Evolutionary conservation across 306 rosid genomes (phyloP), one percentile per base, ranked within the genome.

Genomic region (Oxytropis ochrocephala): DNA sequence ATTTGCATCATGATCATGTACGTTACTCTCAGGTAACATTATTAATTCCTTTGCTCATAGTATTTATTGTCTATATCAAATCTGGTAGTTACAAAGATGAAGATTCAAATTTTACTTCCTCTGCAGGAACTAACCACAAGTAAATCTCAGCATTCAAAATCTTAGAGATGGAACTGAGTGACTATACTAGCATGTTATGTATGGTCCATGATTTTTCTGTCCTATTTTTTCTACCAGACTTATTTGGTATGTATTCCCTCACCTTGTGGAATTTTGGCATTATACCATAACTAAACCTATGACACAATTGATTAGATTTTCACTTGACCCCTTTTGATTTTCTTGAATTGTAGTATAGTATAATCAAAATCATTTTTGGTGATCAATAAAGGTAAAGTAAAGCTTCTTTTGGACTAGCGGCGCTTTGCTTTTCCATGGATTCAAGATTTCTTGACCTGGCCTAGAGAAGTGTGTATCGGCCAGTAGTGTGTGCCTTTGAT

Each of bases 21-120:
- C 92, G 91, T 8, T 94, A 83, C 80, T 94, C 97, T 18, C 89
- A 94, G 99, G 99, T 94, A 83, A 77, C 68, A 76, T 81, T 73
- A 6, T 36, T 11, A 54, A 49, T 75, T 36, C 52, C 59, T 19
- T 48, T 38, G 6, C 16, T n/a, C 29, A 29, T 67, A 48, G 27
- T 12, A 19, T 33, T 21, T 12, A 19, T 52, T 41, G 5, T 47
- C 35, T 69, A 42, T n/a, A 67, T 65, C 49, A 41, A 72, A 17
- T 63, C 12, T 59, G 39, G 43, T 41, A 46, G 27, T 51, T 57
- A 47, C 11, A 35, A 6, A 48, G 61, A 66, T 52, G 48, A 59
- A 58, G 57, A 68, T 56, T 75, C 24, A 30, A 60, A 21, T 51
- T 49, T 19, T 60, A 38, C 5, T 58, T 48, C 58, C 41, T 76